phyloP scores from a whole-genome alignment of 441 rosid species.

The Croton laevigatus region DNA sequence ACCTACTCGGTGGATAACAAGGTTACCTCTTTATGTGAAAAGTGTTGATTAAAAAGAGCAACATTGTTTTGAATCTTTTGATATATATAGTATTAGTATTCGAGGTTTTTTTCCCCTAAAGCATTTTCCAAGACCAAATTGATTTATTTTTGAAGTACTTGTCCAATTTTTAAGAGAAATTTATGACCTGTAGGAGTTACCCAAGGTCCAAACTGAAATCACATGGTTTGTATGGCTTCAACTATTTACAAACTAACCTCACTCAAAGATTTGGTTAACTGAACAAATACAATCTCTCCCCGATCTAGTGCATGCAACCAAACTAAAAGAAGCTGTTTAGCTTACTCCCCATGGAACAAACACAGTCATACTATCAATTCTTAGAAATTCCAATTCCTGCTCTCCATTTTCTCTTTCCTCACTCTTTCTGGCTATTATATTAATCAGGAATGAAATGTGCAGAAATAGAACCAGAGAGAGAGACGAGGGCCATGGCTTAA shows the following conservation, averaged over 20 bases:
- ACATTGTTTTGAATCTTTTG: too few relatives aligned
- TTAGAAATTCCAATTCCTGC: background rate
- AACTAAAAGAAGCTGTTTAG: background rate
- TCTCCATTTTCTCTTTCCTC: background rate
- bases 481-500: slow-evolving; percentile 24
- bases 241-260: too few relatives aligned
- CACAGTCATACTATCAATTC: background rate
- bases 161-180: background rate
- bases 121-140: too few relatives aligned
- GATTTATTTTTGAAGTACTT: background rate
- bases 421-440: background rate
- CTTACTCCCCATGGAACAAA: background rate
- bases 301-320: too few relatives aligned
- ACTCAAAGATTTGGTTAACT: background rate
- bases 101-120: background rate
- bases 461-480: slow-evolving; percentile 8
- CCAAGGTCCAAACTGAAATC: background rate
- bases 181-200: background rate
- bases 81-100: too few relatives aligned
- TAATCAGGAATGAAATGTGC: background rate
- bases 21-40: too few relatives aligned
- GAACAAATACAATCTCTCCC: background rate
- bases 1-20: too few relatives aligned
- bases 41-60: too few relatives aligned
- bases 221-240: background rate